A percentile compares a stretch with the other conserved stretches of the same genome.
Evolutionary conservation across 73 alveolate species (phyloP).

Genomic region (Blepharisma japonicum): DNA sequence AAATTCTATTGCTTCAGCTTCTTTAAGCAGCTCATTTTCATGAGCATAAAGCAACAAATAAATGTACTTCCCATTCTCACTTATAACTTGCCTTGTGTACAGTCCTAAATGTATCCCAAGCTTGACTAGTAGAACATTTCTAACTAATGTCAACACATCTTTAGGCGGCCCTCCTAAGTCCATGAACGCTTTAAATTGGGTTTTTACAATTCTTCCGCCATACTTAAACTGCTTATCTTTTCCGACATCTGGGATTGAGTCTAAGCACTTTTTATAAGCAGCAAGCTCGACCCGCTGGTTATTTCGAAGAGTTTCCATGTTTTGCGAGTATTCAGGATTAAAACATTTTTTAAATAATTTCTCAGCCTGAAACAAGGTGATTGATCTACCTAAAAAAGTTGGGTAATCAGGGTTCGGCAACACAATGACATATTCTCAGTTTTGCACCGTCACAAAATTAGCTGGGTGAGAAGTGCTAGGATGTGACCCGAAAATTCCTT

Average conservation of each 20-base stretch:
- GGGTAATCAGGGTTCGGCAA: conserved; percentile 12
- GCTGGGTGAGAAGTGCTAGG: too few relatives aligned
- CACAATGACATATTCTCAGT: conserved; percentile 7
- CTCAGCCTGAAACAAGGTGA: too few relatives aligned
- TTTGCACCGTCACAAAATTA: background rate
- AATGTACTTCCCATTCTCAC: conserved; percentile 38
- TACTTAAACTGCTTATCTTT: too few relatives aligned
- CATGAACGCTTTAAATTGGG: background rate
- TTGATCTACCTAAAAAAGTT: too few relatives aligned
- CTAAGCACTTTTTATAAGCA: too few relatives aligned
- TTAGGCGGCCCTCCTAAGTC: conserved; percentile 26
- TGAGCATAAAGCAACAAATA: conserved; percentile 34
- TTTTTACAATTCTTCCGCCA: too few relatives aligned
- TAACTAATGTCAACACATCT: conserved; percentile 41
- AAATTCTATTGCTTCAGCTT: conserved; percentile 34
- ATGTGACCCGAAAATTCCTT: too few relatives aligned
- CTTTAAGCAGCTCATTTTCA: conserved; percentile 7
- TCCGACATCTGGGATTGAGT: too few relatives aligned
- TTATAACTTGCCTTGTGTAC: conserved; percentile 35
- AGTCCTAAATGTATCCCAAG: conserved; percentile 35
- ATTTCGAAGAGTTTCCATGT: too few relatives aligned
- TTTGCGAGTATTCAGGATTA: too few relatives aligned
- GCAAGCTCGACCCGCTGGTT: too few relatives aligned
- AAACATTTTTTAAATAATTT: too few relatives aligned
- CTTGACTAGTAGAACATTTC: conserved; percentile 34